Percentiles rank a stretch among this genome's conserved stretches.
Evolutionary conservation across 176 grass and related monocot genomes (phyloP).

Genomic region (Chloris gayana): DNA sequence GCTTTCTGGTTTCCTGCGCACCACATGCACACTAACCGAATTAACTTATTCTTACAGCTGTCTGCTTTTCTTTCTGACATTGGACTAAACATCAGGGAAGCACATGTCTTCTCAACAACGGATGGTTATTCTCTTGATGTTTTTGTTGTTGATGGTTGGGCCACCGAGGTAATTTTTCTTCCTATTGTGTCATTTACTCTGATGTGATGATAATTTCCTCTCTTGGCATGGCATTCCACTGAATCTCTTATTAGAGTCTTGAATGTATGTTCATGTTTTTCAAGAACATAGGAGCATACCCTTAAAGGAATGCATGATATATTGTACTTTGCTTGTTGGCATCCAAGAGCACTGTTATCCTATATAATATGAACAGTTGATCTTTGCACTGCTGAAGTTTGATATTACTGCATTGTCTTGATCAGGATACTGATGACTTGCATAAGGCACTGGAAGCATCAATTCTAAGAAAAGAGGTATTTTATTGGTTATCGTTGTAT

Average conservation of each 20-base stretch:
- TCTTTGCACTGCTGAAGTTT: too few species aligned
- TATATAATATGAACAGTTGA: too few species aligned
- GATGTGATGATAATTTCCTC: too few species aligned
- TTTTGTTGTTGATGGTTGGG: slow-evolving; percentile 88
- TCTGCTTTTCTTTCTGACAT: slow-evolving; percentile 80
- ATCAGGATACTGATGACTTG: slow-evolving; percentile 70
- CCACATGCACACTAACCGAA: background rate
- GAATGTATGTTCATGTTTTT: too few species aligned
- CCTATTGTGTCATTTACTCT: background rate
- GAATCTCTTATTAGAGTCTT: too few species aligned
- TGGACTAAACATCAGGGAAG: slow-evolving; percentile 82
- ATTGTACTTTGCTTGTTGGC: too few species aligned
- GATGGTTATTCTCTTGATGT: slow-evolving; percentile 87
- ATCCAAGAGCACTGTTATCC: background rate
- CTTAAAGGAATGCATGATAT: too few species aligned
- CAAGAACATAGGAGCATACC: too few species aligned
- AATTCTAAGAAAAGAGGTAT: slow-evolving; percentile 70
- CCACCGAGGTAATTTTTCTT: slow-evolving; percentile 51
- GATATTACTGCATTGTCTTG: slow-evolving; percentile 40
- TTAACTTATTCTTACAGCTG: slow-evolving; percentile 43
- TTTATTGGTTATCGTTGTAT: background rate
- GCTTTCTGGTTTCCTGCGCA: background rate
- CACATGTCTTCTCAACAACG: slow-evolving; percentile 79
- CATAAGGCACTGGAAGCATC: slow-evolving; percentile 67
- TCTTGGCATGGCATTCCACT: too few species aligned